phyloP scores from a whole-genome alignment of 192 early-diverging fungal genomes.

The Backusella tuberculispora region DNA sequence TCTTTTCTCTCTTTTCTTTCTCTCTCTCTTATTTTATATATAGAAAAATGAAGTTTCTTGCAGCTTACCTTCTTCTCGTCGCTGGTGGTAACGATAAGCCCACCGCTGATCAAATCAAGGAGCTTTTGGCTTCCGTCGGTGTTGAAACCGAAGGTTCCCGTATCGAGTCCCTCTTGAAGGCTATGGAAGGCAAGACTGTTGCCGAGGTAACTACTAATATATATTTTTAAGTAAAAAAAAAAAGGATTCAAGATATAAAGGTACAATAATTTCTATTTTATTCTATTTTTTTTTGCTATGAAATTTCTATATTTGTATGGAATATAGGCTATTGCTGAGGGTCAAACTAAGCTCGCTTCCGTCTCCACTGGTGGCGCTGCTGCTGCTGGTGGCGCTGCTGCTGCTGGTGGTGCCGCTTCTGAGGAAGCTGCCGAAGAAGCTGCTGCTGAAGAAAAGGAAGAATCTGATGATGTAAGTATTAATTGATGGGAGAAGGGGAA shows the following conservation, averaged over 20 bases:
- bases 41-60: conserved; percentile 90
- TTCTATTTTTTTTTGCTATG: background rate
- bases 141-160: conserved; percentile 85
- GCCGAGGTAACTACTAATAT: conserved; percentile 67
- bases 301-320: background rate
- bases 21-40: conserved; percentile 13
- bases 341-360: conserved; percentile 88
- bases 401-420: conserved; percentile 68
- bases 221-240: background rate
- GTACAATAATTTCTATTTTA: background rate
- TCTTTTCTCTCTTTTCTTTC: background rate
- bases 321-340: conserved; percentile 84
- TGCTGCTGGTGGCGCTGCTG: conserved; percentile 61
- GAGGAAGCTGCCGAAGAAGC: conserved; percentile 72
- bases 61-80: conserved; percentile 95
- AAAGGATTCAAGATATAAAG: background rate
- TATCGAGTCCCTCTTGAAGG: conserved; percentile 72
- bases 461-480: conserved; percentile 70
- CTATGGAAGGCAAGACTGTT: conserved; percentile 88
- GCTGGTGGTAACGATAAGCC: conserved; percentile 85
- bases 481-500: background rate
- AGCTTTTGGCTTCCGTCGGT: conserved; percentile 87
- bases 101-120: conserved; percentile 75
- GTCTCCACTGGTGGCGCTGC: conserved; percentile 91
- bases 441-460: conserved; percentile 92